Evolutionary conservation across 1,284 basidiomycete genomes (phyloP).

Genomic region (Leccinum pachyderme): DNA sequence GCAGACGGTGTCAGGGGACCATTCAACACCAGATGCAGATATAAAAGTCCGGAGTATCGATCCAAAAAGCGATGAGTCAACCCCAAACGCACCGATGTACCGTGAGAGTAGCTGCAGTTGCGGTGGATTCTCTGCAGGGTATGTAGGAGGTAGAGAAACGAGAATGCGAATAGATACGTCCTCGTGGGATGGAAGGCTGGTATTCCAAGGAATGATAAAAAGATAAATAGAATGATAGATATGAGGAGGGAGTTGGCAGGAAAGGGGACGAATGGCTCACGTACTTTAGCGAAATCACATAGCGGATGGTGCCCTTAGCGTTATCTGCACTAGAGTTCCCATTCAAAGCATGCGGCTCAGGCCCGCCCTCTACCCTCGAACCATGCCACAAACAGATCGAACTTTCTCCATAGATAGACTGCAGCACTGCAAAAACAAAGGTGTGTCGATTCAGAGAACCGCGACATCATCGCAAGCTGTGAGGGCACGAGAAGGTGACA

Average conservation of each 20-base stretch:
- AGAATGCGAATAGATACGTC: slow-evolving; percentile 61
- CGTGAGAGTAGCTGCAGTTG: slow-evolving; percentile 84
- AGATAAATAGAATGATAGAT: slow-evolving; percentile 1
- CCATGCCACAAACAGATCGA: slow-evolving; percentile 57
- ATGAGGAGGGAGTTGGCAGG: not conserved
- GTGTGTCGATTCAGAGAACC: not conserved
- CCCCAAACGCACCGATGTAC: slow-evolving; percentile 80
- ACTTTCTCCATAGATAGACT: slow-evolving; percentile 80
- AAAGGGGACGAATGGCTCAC: slow-evolving; percentile 12
- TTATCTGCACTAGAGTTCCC: slow-evolving; percentile 2
- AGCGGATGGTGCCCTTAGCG: slow-evolving; percentile 50
- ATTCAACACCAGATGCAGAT: slow-evolving; percentile 71
- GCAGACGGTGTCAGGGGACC: slow-evolving; percentile 70
- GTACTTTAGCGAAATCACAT: slow-evolving; percentile 57
- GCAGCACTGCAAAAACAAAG: slow-evolving; percentile 52
- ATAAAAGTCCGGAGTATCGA: slow-evolving; percentile 81
- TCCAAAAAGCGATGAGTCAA: slow-evolving; percentile 72
- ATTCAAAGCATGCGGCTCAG: slow-evolving; percentile 4
- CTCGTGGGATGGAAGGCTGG: slow-evolving; percentile 47
- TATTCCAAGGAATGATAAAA: not conserved
- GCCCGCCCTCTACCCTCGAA: slow-evolving; percentile 25
- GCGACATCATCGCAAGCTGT: not conserved
- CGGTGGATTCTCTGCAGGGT: slow-evolving; percentile 71
- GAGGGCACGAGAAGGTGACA: not conserved
- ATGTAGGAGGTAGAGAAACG: slow-evolving; percentile 71